Evolutionary conservation across 108 stramenopile species (phyloP), one percentile per base, ranked within the genome.

Genomic region (Skeletonema marinoi): DNA sequence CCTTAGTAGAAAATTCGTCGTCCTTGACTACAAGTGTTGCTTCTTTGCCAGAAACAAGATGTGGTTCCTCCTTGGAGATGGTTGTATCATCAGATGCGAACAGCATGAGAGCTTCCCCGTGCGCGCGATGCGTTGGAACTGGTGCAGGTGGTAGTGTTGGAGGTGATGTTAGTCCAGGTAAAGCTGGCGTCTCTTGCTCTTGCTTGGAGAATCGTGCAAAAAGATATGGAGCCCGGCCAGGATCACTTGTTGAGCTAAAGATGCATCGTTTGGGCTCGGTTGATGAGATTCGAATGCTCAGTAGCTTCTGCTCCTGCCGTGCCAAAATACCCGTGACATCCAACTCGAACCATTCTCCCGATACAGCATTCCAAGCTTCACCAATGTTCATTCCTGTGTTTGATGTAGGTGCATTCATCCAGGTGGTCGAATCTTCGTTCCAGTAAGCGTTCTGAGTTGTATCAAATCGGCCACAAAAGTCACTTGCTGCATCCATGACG

Each of bases 301-400:
- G 36, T 3, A 14, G 10, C 30, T 64, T 17, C 10, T 33, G 12
- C 35, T 64, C 25, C 25, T 35, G 32, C 36, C 31, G 35, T 36
- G 35, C 63, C 13, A 64, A 32, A 16, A 31, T 33, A 35, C 63
- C 63, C 33, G 63, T 64, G 31, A 32, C 31, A 35, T 64, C 63
- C 63, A 64, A 14, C 32, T 64, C 63, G 6, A 64, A 64, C 63
- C 63, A 64, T 32, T 64, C 31, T 14, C 63, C 63, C 31, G 63
- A 35, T 9, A 10, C 35, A 35, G 35, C 63, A 32, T 64, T 32
- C 63, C 21, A 64, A 32, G 63, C 63, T 33, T 64, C n/a, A 14
- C 63, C 63, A 10, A 64, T 64, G 63, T 9, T 35, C n/a, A 64
- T 32, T 6, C 63, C 63, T 6, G 32, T 31, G 14, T 2, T 10